These are phyloP conservation scores for Mollisiaceae sp. DNA, from an alignment of 2,329 filamentous ascomycete species.

Conservation along the genomic window DNA sequence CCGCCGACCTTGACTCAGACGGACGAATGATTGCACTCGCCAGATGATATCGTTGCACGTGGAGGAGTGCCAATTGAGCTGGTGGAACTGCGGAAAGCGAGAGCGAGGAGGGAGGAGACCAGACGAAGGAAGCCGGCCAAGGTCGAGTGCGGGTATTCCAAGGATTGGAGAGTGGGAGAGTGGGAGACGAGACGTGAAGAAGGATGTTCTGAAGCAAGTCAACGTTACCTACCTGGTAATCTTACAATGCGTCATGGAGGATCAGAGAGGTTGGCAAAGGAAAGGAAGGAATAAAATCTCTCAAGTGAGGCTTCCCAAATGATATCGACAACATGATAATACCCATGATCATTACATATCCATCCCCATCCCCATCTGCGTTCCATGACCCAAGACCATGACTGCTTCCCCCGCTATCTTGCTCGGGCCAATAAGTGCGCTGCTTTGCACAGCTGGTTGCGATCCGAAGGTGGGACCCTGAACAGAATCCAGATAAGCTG, in stretches of 20 bases:
- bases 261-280: not conserved
- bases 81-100: not conserved
- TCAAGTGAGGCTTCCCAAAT: slow-evolving; percentile 5
- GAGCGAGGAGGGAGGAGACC: too few relatives aligned
- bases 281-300: not conserved
- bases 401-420: slow-evolving; percentile 1
- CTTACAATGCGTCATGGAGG: not conserved
- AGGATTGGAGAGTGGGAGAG: too few relatives aligned
- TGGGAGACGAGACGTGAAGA: not conserved
- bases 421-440: not conserved
- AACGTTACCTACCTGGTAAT: not conserved
- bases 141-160: not conserved
- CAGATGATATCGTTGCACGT: slow-evolving; percentile 6
- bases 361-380: not conserved
- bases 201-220: not conserved
- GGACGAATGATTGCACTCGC: slow-evolving; percentile 3
- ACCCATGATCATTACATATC: not conserved
- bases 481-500: not conserved
- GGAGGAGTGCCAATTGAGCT: not conserved
- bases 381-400: not conserved
- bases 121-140: not conserved
- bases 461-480: not conserved
- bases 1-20: not conserved
- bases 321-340: too few relatives aligned
- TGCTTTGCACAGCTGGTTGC: not conserved